phyloP scores from a whole-genome alignment of 2,329 filamentous ascomycete species.

The Trichoderma sp. region DNA sequence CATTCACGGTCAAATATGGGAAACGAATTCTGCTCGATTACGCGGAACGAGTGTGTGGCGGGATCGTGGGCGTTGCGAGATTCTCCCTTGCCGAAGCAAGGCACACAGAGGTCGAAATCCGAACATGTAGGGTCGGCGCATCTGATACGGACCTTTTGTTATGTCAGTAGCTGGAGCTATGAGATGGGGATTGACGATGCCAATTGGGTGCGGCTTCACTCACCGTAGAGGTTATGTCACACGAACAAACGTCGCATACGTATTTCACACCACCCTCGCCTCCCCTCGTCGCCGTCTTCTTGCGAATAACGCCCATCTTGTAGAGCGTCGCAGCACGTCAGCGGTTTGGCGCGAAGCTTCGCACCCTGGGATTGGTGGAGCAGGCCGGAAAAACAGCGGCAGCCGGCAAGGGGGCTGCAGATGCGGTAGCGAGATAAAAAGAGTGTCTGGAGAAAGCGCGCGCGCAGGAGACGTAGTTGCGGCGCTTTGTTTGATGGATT shows the following conservation, averaged over 20 bases:
- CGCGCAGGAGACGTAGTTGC: conserved; percentile 20
- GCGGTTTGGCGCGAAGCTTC: conserved; percentile 12
- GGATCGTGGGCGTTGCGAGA: conserved; percentile 82
- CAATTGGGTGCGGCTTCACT: conserved; percentile 35
- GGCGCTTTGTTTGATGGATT: conserved; percentile 33
- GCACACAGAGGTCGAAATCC: conserved; percentile 95
- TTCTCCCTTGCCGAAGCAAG: conserved; percentile 84
- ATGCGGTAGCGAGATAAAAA: conserved; percentile 1
- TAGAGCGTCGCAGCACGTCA: conserved; percentile 3
- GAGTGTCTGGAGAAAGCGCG: conserved; percentile 23
- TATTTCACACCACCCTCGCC: conserved; percentile 91
- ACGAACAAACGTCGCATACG: conserved; percentile 94
- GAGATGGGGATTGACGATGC: not conserved
- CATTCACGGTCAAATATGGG: conserved; percentile 93
- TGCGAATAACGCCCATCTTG: conserved; percentile 87
- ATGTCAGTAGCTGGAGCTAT: conserved; percentile 18
- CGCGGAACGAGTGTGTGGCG: conserved; percentile 79
- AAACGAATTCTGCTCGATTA: conserved; percentile 98
- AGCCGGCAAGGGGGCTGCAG: not conserved
- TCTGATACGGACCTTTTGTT: conserved; percentile 78
- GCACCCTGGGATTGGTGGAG: conserved; percentile 17
- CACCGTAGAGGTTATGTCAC: conserved; percentile 95
- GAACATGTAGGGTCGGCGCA: conserved; percentile 80
- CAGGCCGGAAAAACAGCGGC: conserved; percentile 17
- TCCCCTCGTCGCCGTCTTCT: conserved; percentile 83